A percentile compares a stretch with the other conserved stretches of the same genome.
Conservation (phyloP, 176 grass and related monocot species). For the Cocos nucifera region DNA sequence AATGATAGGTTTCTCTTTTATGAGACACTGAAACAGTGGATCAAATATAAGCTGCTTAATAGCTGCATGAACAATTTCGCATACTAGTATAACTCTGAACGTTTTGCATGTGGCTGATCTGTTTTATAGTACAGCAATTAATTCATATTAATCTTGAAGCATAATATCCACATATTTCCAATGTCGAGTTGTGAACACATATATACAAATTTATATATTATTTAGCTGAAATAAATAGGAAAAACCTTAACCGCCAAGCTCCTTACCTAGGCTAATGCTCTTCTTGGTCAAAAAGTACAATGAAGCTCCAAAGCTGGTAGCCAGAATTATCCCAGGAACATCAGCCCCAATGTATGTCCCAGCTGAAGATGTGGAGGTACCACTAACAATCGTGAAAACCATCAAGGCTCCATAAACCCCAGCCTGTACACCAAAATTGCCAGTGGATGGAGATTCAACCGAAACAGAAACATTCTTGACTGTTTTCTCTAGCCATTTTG, state of each 20-base stretch:
- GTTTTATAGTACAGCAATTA: too few species aligned
- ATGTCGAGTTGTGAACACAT: too few species aligned
- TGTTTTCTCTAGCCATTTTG: conserved; percentile 65
- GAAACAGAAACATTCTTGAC: conserved; percentile 60
- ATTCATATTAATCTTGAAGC: too few species aligned
- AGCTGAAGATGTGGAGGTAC: conserved; percentile 48
- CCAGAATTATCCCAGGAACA: conserved; percentile 73
- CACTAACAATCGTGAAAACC: conserved; percentile 77
- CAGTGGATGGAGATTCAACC: conserved; percentile 52
- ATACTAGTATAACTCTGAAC: too few species aligned
- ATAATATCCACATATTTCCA: too few species aligned
- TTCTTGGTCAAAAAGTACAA: conserved; percentile 95
- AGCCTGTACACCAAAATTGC: conserved; percentile 54
- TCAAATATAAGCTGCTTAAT: too few species aligned
- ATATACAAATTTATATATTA: too few species aligned
- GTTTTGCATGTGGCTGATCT: too few species aligned
- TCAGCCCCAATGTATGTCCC: conserved; percentile 52
- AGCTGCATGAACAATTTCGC: too few species aligned
- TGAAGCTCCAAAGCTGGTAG: conserved; percentile 73
- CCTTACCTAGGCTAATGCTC: conserved; percentile 75
- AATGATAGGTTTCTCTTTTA: too few species aligned
- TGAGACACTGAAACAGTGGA: too few species aligned
- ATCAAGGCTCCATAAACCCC: conserved; percentile 79
- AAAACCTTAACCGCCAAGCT: background rate
- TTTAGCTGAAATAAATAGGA: too few species aligned